Evolutionary conservation across 2,329 filamentous ascomycete genomes (phyloP), one percentile per base, ranked within the genome.

Genomic region (Juglanconis sp.): DNA sequence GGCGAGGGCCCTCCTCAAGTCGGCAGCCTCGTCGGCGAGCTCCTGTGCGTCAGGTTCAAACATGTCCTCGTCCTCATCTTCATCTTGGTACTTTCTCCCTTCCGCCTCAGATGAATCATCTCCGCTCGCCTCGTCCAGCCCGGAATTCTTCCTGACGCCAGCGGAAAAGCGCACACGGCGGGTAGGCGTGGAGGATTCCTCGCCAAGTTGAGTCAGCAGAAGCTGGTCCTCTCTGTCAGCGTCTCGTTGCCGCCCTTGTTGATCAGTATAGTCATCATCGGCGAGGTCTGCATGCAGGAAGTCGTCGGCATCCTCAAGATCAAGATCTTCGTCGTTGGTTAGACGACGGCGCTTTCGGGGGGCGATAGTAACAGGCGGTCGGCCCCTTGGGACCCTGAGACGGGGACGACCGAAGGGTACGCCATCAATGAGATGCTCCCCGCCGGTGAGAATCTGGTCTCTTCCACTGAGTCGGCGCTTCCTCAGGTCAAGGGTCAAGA

Each of bases 361-460:
- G 0, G 90, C 90, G 15, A 96, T 90, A 11, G 81, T 76, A 44
- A 96, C 77, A 0, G 82, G 71, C 1, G 92, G 92, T 51, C 92
- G 83, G 60, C 81, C 80, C 7, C 80, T 79, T 0, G 82, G 79
- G 1, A 76, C 69, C 67, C 83, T 84, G 8, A 94, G 76, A 69
- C 86, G 86, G 1, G 89, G 87, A 62, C 88, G 84, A 3, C 94
- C 93, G 71, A 94, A 96, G 0, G 92, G 84, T 24, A 96, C 79
- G 3, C 94, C 93, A 71, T 98, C 94, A 10, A 95, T 82, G 5
- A 97, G 80, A 70, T 93, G 92, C 65, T 82, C 88, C 4, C 94
- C 93, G 71, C 91, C 89, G 2, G 77, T 68, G 0, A 89, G 87
- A 56, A 97, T 96, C 72, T 97, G 93, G 65, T 89, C 80, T 52